Conservation (phyloP, 495 filamentous ascomycete genomes). For the Elaphomyces granulatus region DNA sequence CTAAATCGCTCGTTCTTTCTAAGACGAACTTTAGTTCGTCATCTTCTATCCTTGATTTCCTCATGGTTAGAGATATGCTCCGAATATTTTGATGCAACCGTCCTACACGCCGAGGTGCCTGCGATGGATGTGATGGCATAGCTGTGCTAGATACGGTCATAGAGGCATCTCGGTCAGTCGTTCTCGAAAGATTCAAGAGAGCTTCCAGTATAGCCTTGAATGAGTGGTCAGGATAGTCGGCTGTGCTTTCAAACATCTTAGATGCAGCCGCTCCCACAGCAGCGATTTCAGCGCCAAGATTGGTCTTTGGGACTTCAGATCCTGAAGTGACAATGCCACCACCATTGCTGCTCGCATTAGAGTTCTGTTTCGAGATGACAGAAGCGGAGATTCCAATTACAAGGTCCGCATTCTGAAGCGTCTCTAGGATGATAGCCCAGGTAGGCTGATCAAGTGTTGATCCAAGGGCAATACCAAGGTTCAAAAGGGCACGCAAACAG, state of each 20-base stretch:
- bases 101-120: constrained; percentile 18
- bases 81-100: constrained; percentile 41
- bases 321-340: constrained; percentile 16
- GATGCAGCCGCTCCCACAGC: constrained; percentile 82
- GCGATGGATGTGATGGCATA: constrained; percentile 13
- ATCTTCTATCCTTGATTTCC: constrained; percentile 31
- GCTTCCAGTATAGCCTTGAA: constrained; percentile 68
- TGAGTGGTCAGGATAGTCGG: constrained; percentile 67
- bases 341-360: constrained; percentile 14
- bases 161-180: constrained; percentile 1
- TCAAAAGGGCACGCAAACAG: constrained; percentile 77
- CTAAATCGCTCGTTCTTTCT: constrained; percentile 65
- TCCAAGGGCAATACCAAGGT: constrained; percentile 87
- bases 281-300: constrained; percentile 62
- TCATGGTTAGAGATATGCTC: constrained; percentile 38
- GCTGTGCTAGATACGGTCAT: constrained; percentile 7
- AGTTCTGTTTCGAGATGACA: constrained; percentile 19
- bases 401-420: constrained; percentile 78
- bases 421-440: constrained; percentile 85
- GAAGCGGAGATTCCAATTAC: constrained; percentile 48
- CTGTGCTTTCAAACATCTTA: constrained; percentile 77
- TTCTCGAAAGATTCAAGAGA: constrained; percentile 49
- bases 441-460: constrained; percentile 63
- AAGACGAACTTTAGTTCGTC: constrained; percentile 53
- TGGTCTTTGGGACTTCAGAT: constrained; percentile 38